These are phyloP conservation scores for Ustilago sp. DNA, from an alignment of 1,284 basidiomycete genomes.

Conservation along the genomic window DNA sequence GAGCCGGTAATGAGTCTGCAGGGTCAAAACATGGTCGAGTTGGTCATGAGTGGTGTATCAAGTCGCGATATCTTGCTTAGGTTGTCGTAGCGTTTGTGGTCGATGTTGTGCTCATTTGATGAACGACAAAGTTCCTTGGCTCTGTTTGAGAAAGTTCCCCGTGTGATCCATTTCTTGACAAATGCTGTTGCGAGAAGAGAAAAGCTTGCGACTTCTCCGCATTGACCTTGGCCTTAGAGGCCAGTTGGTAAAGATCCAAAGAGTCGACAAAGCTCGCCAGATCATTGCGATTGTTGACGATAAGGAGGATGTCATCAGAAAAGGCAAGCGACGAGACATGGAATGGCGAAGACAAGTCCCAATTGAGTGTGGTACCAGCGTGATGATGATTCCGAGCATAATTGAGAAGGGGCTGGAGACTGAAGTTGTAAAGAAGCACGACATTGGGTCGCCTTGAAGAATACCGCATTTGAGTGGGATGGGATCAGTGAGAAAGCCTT, in stretches of 20 bases:
- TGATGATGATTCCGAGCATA: conserved; percentile 6
- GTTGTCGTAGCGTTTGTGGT: no score
- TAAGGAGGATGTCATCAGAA: neutral
- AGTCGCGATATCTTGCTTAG: no score
- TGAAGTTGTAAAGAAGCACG: conserved; percentile 7
- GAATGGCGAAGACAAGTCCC: neutral
- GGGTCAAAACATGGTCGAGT: no score
- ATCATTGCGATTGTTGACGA: neutral
- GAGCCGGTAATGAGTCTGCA: no score
- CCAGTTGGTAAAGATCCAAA: neutral
- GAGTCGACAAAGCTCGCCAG: neutral
- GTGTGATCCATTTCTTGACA: no score
- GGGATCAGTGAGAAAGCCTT: neutral
- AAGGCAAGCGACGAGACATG: neutral
- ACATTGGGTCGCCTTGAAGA: conserved; percentile 6
- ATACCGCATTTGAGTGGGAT: conserved; percentile 4
- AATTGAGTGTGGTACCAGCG: neutral
- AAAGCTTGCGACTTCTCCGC: conserved; percentile 5
- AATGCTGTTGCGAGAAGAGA: neutral
- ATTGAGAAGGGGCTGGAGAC: neutral
- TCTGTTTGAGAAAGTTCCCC: no score
- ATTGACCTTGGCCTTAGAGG: conserved; percentile 4
- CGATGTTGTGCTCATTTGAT: no score
- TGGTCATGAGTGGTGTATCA: no score
- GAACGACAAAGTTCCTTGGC: no score